phyloP scores from a whole-genome alignment of 345 rosid species.

The Bruguiera sexangula region DNA sequence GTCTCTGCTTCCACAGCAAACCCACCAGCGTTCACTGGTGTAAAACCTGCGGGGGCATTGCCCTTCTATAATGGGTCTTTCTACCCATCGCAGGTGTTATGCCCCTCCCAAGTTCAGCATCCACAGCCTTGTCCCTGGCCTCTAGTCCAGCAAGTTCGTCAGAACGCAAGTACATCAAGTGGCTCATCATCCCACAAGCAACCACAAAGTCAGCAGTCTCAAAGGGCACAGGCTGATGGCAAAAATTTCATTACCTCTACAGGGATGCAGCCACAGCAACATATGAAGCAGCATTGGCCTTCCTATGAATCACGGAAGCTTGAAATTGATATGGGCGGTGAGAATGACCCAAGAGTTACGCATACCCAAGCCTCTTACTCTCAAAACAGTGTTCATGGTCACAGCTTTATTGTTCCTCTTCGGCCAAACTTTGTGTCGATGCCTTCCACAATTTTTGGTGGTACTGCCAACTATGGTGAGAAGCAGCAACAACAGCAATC shows the following conservation, averaged over 20 bases:
- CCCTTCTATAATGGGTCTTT: constrained; percentile 49
- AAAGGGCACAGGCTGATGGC: constrained; percentile 20
- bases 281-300: constrained; percentile 15
- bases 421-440: constrained; percentile 47
- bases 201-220: constrained; percentile 25
- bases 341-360: constrained; percentile 14
- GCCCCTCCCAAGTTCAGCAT: constrained; percentile 43
- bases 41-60: constrained; percentile 16
- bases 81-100: constrained; percentile 51
- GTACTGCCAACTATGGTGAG: constrained; percentile 23
- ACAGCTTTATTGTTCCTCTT: constrained; percentile 31
- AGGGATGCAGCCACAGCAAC: constrained; percentile 34
- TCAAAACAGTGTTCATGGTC: constrained; percentile 35
- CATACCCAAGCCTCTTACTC: constrained; percentile 23
- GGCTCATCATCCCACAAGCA: constrained; percentile 48
- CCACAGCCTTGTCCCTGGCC: constrained; percentile 28
- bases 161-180: constrained; percentile 39
- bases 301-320: constrained; percentile 36
- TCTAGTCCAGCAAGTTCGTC: constrained; percentile 21
- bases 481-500: constrained; percentile 23
- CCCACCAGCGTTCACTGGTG: constrained; percentile 36
- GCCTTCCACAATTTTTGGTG: constrained; percentile 22
- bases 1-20: constrained; percentile 33
- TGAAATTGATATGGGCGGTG: constrained; percentile 36
- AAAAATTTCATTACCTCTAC: constrained; percentile 26